A percentile compares a stretch with the other conserved stretches of the same genome.
These are phyloP conservation scores for Colletotrichum limetticola DNA, from an alignment of 2,329 filamentous ascomycete genomes.

Conservation along the genomic window DNA sequence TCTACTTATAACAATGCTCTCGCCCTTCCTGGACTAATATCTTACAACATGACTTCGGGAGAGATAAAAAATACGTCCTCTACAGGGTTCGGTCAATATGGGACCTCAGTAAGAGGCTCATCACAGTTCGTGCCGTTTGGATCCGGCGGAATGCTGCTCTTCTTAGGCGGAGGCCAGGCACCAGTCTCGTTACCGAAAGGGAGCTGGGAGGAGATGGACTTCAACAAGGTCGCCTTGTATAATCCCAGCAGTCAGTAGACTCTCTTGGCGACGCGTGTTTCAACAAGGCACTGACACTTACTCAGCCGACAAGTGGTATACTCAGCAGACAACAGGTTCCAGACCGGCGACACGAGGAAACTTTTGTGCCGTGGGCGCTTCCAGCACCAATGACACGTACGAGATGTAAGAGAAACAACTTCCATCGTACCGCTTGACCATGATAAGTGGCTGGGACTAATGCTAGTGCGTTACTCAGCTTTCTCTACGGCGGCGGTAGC, in stretches of 20 bases:
- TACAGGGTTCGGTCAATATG: conserved; percentile 35
- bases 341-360: conserved; percentile 41
- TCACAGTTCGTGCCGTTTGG: conserved; percentile 48
- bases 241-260: conserved; percentile 43
- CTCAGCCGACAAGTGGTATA: conserved; percentile 42
- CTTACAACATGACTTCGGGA: conserved; percentile 44
- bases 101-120: conserved; percentile 43
- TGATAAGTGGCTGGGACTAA: too few relatives aligned
- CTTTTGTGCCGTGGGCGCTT: conserved; percentile 47
- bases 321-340: conserved; percentile 45
- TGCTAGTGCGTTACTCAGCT: conserved; percentile 40
- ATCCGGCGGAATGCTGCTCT: conserved; percentile 44
- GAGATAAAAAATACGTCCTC: conserved; percentile 46
- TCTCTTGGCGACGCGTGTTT: background rate
- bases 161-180: conserved; percentile 50
- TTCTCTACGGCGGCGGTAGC: conserved; percentile 48
- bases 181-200: too few relatives aligned
- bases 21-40: conserved; percentile 45
- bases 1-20: too few relatives aligned
- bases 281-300: background rate
- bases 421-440: too few relatives aligned
- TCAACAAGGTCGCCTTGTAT: conserved; percentile 45
- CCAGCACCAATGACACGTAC: conserved; percentile 46
- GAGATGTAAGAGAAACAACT: conserved; percentile 44
- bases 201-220: conserved; percentile 24